Evolutionary conservation across 352 stramenopile genomes (phyloP), one percentile per base, ranked within the genome.

Genomic region (Globisporangium radiosum): DNA sequence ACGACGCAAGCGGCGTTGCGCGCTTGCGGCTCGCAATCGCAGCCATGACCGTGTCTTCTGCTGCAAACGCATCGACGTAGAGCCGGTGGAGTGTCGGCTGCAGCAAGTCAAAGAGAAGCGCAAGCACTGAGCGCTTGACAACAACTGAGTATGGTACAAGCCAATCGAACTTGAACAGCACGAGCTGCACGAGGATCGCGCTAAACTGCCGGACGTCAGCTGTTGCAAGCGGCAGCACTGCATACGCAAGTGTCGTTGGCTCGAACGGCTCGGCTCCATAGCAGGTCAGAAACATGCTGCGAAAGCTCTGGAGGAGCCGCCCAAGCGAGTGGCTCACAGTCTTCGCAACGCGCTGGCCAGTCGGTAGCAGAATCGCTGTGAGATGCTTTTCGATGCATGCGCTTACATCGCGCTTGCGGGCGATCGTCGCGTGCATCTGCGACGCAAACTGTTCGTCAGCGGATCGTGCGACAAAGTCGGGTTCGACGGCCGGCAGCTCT

Each of bases 71-170:
- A 4, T 68, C 64, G 9, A 76, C 72, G 37, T 85, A 82, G 53
- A 88, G 56, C 0, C 65, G 69, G 45, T 90, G 81, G 10, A 90
- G 61, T 42, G 68, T 78, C 47, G 75, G 78, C 56, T 90, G 78
- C 5, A 90, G 68, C 15, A 74, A 70, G 25, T 84, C 78, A 60
- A 90, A 88, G 17, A 87, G 75, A 8, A 74, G 73, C n/a, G 71
- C 68, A 0, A 88, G 49, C 7, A 87, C 75, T 13, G 68, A 74
- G n/a, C 73, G 68, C 1, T 75, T 65, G 17, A 87, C 63, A 8
- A 72, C 58, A 14, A 73, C 64, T 0, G 68, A 47, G 60, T 88
- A 85, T 33, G 25, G 25, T 33, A 3, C 25, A 33, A 33, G 25
- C 25, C 25, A 33, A 33, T 33, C 25, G 25, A 33, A 33, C 57